phyloP scores from a whole-genome alignment of 164 flowering plant species.

The Cinnamomum micranthum region DNA sequence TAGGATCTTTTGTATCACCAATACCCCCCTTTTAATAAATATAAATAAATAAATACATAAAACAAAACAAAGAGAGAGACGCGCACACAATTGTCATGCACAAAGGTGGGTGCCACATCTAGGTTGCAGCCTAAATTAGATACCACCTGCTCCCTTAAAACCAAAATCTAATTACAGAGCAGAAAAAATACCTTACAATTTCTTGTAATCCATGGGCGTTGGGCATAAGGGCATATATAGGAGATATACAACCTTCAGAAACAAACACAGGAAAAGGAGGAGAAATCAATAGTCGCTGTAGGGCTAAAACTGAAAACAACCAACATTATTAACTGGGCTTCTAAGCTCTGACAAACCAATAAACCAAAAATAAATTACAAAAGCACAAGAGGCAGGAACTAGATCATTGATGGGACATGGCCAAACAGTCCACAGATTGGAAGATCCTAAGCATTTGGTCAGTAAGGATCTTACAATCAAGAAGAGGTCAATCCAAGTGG shows the following conservation, averaged over 20 bases:
- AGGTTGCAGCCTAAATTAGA: not conserved
- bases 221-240: conserved; percentile 75
- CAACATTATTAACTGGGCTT: not conserved
- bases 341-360: not conserved
- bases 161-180: not conserved
- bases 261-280: not conserved
- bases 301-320: not conserved
- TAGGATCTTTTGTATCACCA: too few species aligned
- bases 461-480: not conserved
- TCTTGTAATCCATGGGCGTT: conserved; percentile 79
- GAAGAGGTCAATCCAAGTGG: not conserved
- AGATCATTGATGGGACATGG: not conserved
- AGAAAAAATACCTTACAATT: conserved; percentile 56
- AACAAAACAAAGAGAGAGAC: too few species aligned
- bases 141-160: not conserved
- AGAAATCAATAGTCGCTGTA: not conserved
- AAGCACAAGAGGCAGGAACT: not conserved
- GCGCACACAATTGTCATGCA: too few species aligned
- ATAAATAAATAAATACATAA: too few species aligned
- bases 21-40: too few species aligned
- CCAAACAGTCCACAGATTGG: not conserved
- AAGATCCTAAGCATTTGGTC: too few species aligned
- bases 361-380: too few species aligned
- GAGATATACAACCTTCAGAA: conserved; percentile 62
- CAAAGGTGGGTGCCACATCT: too few species aligned